Conservation (phyloP, 2,329 filamentous ascomycete species). For the Mycogone perniciosa region DNA sequence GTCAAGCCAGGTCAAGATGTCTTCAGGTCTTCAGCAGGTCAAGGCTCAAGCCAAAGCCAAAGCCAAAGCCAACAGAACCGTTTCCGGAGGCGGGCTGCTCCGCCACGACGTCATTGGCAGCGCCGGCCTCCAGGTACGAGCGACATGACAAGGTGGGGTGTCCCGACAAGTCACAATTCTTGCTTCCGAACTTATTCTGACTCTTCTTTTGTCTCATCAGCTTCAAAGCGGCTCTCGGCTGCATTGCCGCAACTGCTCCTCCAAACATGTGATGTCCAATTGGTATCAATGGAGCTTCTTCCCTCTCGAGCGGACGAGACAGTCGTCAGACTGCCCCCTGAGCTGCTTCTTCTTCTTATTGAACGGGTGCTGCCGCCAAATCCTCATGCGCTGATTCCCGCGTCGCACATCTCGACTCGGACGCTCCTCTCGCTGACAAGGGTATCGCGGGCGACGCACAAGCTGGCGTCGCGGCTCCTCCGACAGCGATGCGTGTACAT, state of each 20-base stretch:
- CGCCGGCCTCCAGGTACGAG: background rate
- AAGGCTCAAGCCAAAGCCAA: too few relatives aligned
- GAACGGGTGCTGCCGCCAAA: constrained; percentile 30
- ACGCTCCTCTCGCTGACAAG: constrained; percentile 39
- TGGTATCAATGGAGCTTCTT: constrained; percentile 13
- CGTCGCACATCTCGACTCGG: constrained; percentile 34
- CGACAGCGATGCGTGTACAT: constrained; percentile 40
- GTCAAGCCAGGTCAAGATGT: too few relatives aligned
- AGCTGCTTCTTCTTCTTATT: constrained; percentile 31
- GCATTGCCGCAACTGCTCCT: background rate
- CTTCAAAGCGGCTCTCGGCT: background rate
- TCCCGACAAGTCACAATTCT: too few relatives aligned
- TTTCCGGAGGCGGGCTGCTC: too few relatives aligned
- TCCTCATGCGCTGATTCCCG: constrained; percentile 26
- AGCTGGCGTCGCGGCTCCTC: constrained; percentile 36
- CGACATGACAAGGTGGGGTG: too few relatives aligned
- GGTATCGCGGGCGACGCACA: constrained; percentile 37
- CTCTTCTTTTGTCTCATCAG: background rate
- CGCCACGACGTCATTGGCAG: background rate
- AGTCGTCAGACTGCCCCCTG: constrained; percentile 23
- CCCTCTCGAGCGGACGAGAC: background rate
- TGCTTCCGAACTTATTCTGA: background rate
- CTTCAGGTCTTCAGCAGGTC: too few relatives aligned
- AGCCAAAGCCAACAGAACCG: too few relatives aligned
- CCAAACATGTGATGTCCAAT: constrained; percentile 7